Base-by-base conservation (phyloP, 1,139 yeast species). In the Protomyces pachydermus region DNA sequence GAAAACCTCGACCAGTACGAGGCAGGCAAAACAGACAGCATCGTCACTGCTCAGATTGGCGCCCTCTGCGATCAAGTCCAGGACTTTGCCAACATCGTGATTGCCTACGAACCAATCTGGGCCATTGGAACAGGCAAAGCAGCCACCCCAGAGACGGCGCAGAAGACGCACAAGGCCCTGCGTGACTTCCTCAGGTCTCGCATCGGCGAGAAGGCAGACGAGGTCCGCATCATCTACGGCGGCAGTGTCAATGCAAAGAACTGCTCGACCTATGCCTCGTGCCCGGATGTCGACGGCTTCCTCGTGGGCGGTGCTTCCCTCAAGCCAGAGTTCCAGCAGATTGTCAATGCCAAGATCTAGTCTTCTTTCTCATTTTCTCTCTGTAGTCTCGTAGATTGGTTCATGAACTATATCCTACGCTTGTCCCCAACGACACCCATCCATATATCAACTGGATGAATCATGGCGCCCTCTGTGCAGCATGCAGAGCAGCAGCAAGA, bases 61-160 rank as follows among this genome's bases (percentile, higher is more conserved):
- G 97, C 98, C 69, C 97, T 87, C 68, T 80, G 88, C 74, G 88
- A 84, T 76, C 81, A 86, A 71, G 86, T 91, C 69, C 78, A 82
- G 73, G 98, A 91, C 84, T 93, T 98, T 98, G 75, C 87, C 70
- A 83, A 88, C 78, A 82, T 93, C 72, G 98, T 93, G 70, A 81
- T 95, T 78, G 99, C 98, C 75, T 95, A 95, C 81, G 98, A 56
- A 82, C 99, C 99, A 73, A 97, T 93, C 72, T 93, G 98, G 98
- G 99, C 99, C 72, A 93, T 93, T 74, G 99, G 99, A 78, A 91
- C 98, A 72, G 99, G 99, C 75, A 85, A 93, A 75, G 97, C 98
- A 75, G 98, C 98, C 70, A 93, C 98, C 72, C 91, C 98, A 71
- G 90, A 88, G 70, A 98, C 93, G 76, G 67, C 67, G 58, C 66